Conservation (phyloP, 306 rosid genomes). For the Castanea mollissima region DNA sequence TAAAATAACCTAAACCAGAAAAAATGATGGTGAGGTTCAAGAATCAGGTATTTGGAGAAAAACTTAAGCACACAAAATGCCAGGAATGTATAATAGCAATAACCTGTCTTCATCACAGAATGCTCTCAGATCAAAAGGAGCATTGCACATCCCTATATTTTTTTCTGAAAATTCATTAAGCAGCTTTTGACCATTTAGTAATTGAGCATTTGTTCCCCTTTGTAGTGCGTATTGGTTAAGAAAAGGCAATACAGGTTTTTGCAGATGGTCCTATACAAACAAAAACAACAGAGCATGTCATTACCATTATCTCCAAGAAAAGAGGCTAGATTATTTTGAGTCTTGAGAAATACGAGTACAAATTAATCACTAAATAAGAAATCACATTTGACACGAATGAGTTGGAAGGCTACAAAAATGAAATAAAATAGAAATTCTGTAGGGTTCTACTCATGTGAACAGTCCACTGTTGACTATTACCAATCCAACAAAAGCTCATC, state of each 20-base stretch:
- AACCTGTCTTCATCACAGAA: slow-evolving; percentile 61
- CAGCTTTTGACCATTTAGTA: slow-evolving; percentile 41
- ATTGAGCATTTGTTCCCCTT: slow-evolving; percentile 31
- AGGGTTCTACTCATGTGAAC: background rate
- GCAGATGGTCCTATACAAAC: slow-evolving; percentile 64
- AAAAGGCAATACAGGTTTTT: slow-evolving; percentile 63
- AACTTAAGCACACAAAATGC: background rate
- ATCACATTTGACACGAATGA: background rate
- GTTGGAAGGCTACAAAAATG: background rate
- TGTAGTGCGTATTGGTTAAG: slow-evolving; percentile 47
- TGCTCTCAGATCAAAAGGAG: slow-evolving; percentile 36
- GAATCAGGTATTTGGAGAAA: background rate
- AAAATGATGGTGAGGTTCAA: slow-evolving; percentile 12
- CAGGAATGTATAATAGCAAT: background rate
- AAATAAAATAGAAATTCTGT: background rate
- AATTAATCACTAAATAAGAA: background rate
- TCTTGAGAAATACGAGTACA: background rate
- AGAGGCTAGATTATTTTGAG: background rate
- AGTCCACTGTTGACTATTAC: background rate
- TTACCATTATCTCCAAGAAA: background rate
- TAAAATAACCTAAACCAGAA: slow-evolving; percentile 63
- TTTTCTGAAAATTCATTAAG: slow-evolving; percentile 25
- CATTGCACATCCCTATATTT: slow-evolving; percentile 19
- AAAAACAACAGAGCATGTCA: slow-evolving; percentile 21
- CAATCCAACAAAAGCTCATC: background rate